Percentiles rank a stretch among this genome's conserved stretches.
These are phyloP conservation scores for Extremus antarcticus DNA, from an alignment of 495 filamentous ascomycete species.

Conservation along the genomic window DNA sequence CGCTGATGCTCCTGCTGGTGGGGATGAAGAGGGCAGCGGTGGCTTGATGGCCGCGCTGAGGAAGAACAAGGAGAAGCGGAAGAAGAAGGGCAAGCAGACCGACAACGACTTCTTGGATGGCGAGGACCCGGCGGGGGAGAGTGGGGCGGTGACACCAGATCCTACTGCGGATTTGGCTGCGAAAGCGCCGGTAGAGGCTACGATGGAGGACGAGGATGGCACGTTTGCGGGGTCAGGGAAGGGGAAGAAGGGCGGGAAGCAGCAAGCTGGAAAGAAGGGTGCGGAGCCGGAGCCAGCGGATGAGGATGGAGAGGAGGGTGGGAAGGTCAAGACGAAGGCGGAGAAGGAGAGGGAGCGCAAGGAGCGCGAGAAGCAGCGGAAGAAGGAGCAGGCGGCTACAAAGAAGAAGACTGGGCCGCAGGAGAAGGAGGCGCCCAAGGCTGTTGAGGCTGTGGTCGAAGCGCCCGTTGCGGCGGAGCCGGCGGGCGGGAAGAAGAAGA, in stretches of 20 bases:
- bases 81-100: slow-evolving; percentile 68
- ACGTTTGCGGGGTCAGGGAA: slow-evolving; percentile 58
- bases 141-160: slow-evolving; percentile 28
- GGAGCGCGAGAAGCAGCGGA: slow-evolving; percentile 84
- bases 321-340: slow-evolving; percentile 80
- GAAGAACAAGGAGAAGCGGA: slow-evolving; percentile 84
- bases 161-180: slow-evolving; percentile 34
- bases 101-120: slow-evolving; percentile 63
- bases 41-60: slow-evolving; percentile 78
- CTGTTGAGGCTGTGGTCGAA: slow-evolving; percentile 35
- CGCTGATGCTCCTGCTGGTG: slow-evolving; percentile 32
- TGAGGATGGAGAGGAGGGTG: slow-evolving; percentile 46
- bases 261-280: slow-evolving; percentile 35
- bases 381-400: slow-evolving; percentile 73
- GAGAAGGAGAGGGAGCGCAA: slow-evolving; percentile 93
- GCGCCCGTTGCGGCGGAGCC: slow-evolving; percentile 12
- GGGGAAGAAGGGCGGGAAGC: slow-evolving; percentile 40
- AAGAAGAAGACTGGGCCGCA: slow-evolving; percentile 48
- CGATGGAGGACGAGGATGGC: slow-evolving; percentile 73
- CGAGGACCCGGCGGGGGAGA: slow-evolving; percentile 45
- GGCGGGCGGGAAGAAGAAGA: slow-evolving; percentile 76
- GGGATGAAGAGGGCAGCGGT: slow-evolving; percentile 44
- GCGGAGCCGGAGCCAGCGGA: slow-evolving; percentile 29
- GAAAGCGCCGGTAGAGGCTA: slow-evolving; percentile 77
- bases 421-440: slow-evolving; percentile 29